Percentiles rank a stretch among this genome's conserved stretches.
Evolutionary conservation across 2,329 filamentous ascomycete genomes (phyloP).

Genomic region (Fusarium sp.): DNA sequence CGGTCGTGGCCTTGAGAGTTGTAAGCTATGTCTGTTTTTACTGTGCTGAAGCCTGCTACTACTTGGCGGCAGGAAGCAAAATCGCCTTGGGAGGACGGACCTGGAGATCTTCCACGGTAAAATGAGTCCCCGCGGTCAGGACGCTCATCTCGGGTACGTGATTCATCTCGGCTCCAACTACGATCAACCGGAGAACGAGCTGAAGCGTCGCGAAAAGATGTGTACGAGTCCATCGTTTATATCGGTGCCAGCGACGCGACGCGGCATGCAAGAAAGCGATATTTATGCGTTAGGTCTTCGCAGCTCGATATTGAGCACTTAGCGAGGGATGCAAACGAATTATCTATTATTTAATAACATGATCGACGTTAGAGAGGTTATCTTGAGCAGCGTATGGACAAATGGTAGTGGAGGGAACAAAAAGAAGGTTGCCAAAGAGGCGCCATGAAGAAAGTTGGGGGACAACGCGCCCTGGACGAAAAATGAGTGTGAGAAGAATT

Average conservation of each 20-base stretch:
- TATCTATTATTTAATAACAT: slow-evolving; percentile 61
- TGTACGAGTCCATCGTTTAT: slow-evolving; percentile 63
- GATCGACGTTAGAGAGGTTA: slow-evolving; percentile 66
- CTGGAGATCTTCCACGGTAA: slow-evolving; percentile 75
- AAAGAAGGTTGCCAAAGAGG: slow-evolving; percentile 43
- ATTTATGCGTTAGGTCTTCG: slow-evolving; percentile 3
- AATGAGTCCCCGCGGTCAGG: slow-evolving; percentile 63
- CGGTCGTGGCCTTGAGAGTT: slow-evolving; percentile 62
- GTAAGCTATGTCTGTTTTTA: neutral
- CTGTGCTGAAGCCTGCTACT: neutral
- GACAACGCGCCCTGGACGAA: slow-evolving; percentile 23
- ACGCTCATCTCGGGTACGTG: slow-evolving; percentile 59
- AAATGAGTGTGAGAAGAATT: slow-evolving; percentile 15
- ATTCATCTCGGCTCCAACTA: slow-evolving; percentile 64
- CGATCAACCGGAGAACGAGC: slow-evolving; percentile 64
- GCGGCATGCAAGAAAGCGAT: slow-evolving; percentile 24
- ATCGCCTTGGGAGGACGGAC: slow-evolving; percentile 57
- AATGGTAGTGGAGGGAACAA: slow-evolving; percentile 38
- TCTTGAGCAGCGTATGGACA: slow-evolving; percentile 48
- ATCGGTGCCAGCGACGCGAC: slow-evolving; percentile 21
- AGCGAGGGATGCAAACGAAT: slow-evolving; percentile 39
- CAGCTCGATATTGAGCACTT: slow-evolving; percentile 32
- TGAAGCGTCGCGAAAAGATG: slow-evolving; percentile 61
- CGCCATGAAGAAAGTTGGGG: slow-evolving; percentile 29
- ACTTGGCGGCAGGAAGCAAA: neutral